Conservation (phyloP, 1,284 basidiomycete species). For the Sporisorium exsertum region DNA sequence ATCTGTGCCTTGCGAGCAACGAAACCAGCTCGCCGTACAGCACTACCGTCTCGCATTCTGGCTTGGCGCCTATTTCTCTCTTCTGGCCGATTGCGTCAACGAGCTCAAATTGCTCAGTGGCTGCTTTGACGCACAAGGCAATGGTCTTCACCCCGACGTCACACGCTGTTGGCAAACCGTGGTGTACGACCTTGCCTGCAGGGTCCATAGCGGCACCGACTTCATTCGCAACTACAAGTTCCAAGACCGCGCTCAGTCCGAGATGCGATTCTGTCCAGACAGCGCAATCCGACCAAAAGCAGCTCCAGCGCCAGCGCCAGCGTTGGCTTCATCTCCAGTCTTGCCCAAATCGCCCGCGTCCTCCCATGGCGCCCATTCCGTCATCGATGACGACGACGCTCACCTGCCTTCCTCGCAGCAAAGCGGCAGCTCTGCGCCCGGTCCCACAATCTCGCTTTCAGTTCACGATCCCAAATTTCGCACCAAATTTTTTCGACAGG, state of each 20-base stretch:
- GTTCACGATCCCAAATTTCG: neutral
- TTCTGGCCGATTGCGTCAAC: neutral
- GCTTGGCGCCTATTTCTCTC: neutral
- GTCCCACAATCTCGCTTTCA: neutral
- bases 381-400: too few relatives aligned
- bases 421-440: neutral
- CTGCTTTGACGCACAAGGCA: neutral
- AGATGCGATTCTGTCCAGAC: neutral
- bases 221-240: neutral
- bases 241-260: neutral
- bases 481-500: neutral
- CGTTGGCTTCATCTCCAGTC: too few relatives aligned
- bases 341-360: too few relatives aligned
- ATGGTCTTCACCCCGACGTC: neutral
- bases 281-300: neutral
- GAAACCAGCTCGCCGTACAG: too few relatives aligned
- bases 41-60: neutral
- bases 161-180: neutral
- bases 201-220: neutral
- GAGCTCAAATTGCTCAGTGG: neutral
- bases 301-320: too few relatives aligned
- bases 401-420: neutral
- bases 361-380: too few relatives aligned
- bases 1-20: too few relatives aligned
- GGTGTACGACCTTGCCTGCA: too few relatives aligned